Conservation (phyloP, 495 filamentous ascomycete species). For the Penicillium cosmopolitanum region DNA sequence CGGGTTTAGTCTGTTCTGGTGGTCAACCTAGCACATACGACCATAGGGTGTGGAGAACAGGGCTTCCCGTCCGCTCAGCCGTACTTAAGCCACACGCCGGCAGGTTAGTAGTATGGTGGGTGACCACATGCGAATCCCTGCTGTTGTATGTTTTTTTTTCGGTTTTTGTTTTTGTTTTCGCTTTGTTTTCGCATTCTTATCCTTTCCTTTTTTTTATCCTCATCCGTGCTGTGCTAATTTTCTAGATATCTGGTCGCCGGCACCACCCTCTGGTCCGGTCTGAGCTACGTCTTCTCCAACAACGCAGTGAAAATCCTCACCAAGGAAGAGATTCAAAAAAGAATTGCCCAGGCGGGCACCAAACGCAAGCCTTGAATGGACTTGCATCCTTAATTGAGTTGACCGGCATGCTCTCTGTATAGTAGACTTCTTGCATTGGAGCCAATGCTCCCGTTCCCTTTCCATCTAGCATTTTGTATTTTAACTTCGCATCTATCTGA, state of each 20-base stretch:
- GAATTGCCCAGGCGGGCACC: slow-evolving; percentile 36
- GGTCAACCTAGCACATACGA: slow-evolving; percentile 40
- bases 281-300: slow-evolving; percentile 80
- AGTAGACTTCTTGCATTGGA: slow-evolving; percentile 3
- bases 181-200: slow-evolving; percentile 15
- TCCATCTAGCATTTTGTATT: neutral
- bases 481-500: too few species aligned
- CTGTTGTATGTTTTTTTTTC: slow-evolving; percentile 44
- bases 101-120: slow-evolving; percentile 54
- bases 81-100: slow-evolving; percentile 55
- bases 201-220: neutral
- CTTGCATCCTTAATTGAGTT: neutral
- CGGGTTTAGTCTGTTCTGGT: slow-evolving; percentile 16
- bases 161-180: slow-evolving; percentile 10
- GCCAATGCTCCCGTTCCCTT: neutral
- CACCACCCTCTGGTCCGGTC: slow-evolving; percentile 83
- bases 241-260: slow-evolving; percentile 68
- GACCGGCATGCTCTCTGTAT: neutral
- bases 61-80: slow-evolving; percentile 54
- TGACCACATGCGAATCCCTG: slow-evolving; percentile 54
- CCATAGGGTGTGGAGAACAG: slow-evolving; percentile 55
- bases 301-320: slow-evolving; percentile 80
- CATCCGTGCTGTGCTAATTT: slow-evolving; percentile 5
- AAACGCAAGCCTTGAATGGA: slow-evolving; percentile 27
- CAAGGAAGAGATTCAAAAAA: slow-evolving; percentile 48